Conservation (phyloP, 2,329 filamentous ascomycete genomes). For the Fusarium liriodendri region DNA sequence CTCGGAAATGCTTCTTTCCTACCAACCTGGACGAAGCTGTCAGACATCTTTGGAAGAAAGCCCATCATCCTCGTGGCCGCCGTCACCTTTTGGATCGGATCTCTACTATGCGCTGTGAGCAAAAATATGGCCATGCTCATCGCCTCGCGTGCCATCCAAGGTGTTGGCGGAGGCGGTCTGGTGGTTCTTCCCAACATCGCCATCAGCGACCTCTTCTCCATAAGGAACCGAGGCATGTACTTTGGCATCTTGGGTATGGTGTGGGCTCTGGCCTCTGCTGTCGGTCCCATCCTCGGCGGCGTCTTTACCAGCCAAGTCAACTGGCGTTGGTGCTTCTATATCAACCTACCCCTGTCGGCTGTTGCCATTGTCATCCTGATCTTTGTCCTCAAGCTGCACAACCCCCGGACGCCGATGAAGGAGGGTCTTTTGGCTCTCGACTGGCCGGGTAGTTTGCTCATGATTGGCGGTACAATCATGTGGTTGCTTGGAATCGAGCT, state of each 20-base stretch:
- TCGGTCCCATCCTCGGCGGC: slow-evolving; percentile 77
- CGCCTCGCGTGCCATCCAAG: slow-evolving; percentile 66
- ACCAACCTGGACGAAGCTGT: slow-evolving; percentile 76
- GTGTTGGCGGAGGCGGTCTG: slow-evolving; percentile 67
- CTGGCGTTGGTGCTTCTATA: slow-evolving; percentile 79
- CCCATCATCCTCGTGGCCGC: slow-evolving; percentile 63
- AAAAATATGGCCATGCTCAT: slow-evolving; percentile 64
- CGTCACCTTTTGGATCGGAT: slow-evolving; percentile 65
- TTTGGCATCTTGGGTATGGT: slow-evolving; percentile 64
- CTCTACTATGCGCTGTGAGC: slow-evolving; percentile 64
- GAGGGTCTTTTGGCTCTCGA: slow-evolving; percentile 73
- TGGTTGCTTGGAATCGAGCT: slow-evolving; percentile 88
- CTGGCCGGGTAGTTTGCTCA: slow-evolving; percentile 65
- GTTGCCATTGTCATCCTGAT: slow-evolving; percentile 62
- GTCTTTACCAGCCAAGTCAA: slow-evolving; percentile 71
- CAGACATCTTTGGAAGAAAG: slow-evolving; percentile 70
- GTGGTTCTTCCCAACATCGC: slow-evolving; percentile 70
- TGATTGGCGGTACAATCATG: slow-evolving; percentile 86
- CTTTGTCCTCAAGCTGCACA: slow-evolving; percentile 76
- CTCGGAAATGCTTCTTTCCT: slow-evolving; percentile 75
- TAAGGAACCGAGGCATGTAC: slow-evolving; percentile 62
- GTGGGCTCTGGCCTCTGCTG: slow-evolving; percentile 73
- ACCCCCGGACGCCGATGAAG: slow-evolving; percentile 71
- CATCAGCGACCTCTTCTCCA: slow-evolving; percentile 66
- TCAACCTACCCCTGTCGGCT: slow-evolving; percentile 67